Conservation (phyloP, 1,284 basidiomycete species). For the Sphagnurus paluster region DNA sequence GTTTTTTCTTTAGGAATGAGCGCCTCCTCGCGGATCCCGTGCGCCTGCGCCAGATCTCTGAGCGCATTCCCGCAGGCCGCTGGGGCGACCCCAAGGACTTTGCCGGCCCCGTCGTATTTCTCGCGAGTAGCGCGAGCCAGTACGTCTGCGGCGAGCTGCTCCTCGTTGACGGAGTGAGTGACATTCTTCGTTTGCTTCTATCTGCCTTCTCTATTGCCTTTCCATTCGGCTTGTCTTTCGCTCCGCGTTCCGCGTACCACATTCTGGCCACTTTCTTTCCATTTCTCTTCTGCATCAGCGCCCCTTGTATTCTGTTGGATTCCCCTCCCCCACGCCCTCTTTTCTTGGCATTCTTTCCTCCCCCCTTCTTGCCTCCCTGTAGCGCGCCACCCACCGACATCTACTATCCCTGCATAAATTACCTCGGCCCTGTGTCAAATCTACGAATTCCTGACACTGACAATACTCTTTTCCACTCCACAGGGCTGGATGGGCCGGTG, state of each 20-base stretch:
- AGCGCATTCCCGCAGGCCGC: constrained; percentile 88
- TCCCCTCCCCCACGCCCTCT: no score
- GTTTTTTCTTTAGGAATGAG: constrained; percentile 61
- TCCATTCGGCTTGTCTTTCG: no score
- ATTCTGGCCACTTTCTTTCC: no score
- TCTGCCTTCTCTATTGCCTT: no score
- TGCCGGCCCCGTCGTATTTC: constrained; percentile 88
- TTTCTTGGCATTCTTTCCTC: constrained; percentile 17
- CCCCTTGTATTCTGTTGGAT: no score
- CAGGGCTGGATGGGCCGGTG: constrained; percentile 72
- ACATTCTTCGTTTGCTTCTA: no score
- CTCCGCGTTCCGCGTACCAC: no score
- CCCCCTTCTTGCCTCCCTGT: constrained; percentile 13
- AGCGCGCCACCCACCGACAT: constrained; percentile 13
- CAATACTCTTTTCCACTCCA: not conserved
- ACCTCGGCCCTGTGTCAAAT: not conserved
- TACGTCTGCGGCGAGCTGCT: constrained; percentile 90
- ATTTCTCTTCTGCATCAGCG: no score
- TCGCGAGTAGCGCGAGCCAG: constrained; percentile 83
- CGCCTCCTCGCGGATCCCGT: constrained; percentile 72
- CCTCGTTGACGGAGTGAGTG: constrained; percentile 70
- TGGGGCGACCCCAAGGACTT: constrained; percentile 92
- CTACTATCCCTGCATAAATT: constrained; percentile 4
- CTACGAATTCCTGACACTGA: not conserved
- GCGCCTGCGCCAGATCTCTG: constrained; percentile 85